Base-by-base conservation (phyloP, 176 grass and related monocot species). In the Oryza punctata region DNA sequence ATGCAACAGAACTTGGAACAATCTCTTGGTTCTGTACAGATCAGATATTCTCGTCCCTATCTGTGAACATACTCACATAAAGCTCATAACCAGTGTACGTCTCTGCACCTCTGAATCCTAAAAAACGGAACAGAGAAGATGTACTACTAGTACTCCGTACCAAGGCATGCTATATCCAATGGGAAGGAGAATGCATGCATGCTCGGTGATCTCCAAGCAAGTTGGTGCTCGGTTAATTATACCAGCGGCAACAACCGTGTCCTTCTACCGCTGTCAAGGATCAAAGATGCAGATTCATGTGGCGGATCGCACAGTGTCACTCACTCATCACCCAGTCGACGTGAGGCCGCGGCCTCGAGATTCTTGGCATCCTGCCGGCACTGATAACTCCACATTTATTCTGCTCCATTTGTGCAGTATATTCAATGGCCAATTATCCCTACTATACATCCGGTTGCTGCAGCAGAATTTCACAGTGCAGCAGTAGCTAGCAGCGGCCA, bases 21-120 rank as follows among this genome's bases (percentile, higher is more conserved):
- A 71, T 81, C 65, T 72, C 66, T 89, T 28, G 88, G 67, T 33
- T 64, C 23, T 30, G 28, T 29, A 43, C 45, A 75, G 69, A 85
- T 70, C 28, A 63, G 70, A 89, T 75, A 64, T 73, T 63, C 8
- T 30, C 23, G 47, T 45, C 65, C 65, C 4, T 76, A 18, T 3
- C 18, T 26, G 14, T 47, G 11, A 12, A 5, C 0, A 63, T 30
- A 69, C 65, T 21, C 12, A 27, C 65, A 18, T 7, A 21, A 21
- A 4, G 3, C 32, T 4, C 3, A 3, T 52, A 10, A 30, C 21
- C 9, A 24, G 14, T 28, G 84, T 38, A 38, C 37, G 37, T 63
- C 43, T 13, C 11, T 63, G 86, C 75, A 88, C 63, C 86, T 88
- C 26, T 88, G 30, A 16, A 68, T 12, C 45, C 21, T 3, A 19